Base-by-base conservation (phyloP, 768 basidiomycete species). In the Panus rudis region DNA sequence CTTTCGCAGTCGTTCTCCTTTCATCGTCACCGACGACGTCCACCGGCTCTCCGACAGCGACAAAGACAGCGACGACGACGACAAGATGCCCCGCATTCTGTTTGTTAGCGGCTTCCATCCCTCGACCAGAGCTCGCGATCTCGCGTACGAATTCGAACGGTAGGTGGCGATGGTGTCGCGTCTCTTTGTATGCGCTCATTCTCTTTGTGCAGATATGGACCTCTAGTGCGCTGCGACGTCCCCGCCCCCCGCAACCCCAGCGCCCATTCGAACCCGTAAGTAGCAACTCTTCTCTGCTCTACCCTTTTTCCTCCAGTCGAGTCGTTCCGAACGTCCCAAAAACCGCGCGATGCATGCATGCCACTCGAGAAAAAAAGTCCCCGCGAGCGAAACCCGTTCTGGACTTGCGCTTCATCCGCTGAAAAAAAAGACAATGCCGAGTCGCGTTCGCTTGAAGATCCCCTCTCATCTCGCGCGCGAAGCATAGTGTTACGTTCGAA, bases 101-200 rank as follows among this genome's bases (percentile, higher is more conserved):
- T 92, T 89, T 53, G 88, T 92, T 34, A 85, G 81, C 55, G 88
- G 88, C 16, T 92, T 92, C 56, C 81, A 87, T 52, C 81, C 84
- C 4, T 64, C 76, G n/a, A 90, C 86, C 3, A 78, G 87, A 19
- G 89, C 90, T 7, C 74, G 82, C 41, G 88, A 90, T 54, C 74
- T 92, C 2, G 90, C 90, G 2, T 86, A 67, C 53, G 88, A 91
- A 61, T 92, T 92, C 53, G 90, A 92, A 72, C 75, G 82, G 89
- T 89, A 46, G 42, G 55, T 52, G 19, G 6, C 30, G 34, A 17
- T 39, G 49, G 47, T n/a, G 34, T 6, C 16, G 12, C 22, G 26
- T 24, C 27, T n/a, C 35, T 41, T 30, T 26, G 17, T 8, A 27
- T n/a, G 19, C 20, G 8, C 12, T 41, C 37, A 39, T 33, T n/a